These are phyloP conservation scores for Mucuna pruriens DNA, from an alignment of 306 rosid species.

Conservation along the genomic window DNA sequence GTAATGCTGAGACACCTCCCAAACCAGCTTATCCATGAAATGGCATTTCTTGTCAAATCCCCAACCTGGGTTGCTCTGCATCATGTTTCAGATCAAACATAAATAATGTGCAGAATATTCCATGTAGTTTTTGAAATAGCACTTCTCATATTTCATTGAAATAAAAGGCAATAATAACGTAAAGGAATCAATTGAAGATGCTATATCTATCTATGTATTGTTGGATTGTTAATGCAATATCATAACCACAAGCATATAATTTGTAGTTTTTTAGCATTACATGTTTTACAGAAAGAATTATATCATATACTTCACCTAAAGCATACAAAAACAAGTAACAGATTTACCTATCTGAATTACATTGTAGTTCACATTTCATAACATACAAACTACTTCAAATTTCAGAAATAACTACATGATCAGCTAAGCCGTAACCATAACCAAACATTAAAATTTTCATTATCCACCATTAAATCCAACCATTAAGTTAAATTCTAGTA, in stretches of 20 bases:
- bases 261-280: neutral
- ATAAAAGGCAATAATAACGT: neutral
- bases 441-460: neutral
- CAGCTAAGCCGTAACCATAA: neutral
- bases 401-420: neutral
- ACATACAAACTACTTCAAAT: constrained; percentile 1
- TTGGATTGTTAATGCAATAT: constrained; percentile 4
- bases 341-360: neutral
- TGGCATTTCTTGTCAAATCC: constrained; percentile 88
- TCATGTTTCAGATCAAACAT: constrained; percentile 36
- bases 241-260: constrained; percentile 5
- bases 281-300: constrained; percentile 4
- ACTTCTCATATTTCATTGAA: constrained; percentile 22
- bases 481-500: neutral
- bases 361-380: constrained; percentile 17
- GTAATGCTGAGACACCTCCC: constrained; percentile 70
- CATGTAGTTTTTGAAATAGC: neutral
- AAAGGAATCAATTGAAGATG: neutral
- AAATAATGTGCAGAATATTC: neutral
- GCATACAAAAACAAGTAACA: neutral
- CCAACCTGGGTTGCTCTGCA: constrained; percentile 96
- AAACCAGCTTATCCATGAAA: constrained; percentile 84
- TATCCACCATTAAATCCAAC: neutral
- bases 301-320: neutral
- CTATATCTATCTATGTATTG: neutral